phyloP scores from a whole-genome alignment of 768 basidiomycete species.

The Hortiboletus campestris region DNA sequence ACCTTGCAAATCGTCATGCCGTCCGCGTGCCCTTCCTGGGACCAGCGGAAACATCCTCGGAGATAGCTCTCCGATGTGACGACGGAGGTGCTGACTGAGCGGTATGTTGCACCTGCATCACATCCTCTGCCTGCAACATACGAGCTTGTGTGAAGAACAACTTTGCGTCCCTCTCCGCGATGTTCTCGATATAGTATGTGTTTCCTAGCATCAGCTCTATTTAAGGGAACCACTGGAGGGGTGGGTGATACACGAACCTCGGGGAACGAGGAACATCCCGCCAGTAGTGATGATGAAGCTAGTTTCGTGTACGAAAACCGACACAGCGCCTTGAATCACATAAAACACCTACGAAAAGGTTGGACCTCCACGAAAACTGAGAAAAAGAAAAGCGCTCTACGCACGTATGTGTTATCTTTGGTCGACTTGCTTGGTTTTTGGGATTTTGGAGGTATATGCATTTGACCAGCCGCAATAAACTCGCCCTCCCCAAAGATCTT shows the following conservation, averaged over 20 bases:
- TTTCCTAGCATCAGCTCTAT: slow-evolving; percentile 56
- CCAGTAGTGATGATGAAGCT: slow-evolving; percentile 77
- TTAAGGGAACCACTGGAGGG: background rate
- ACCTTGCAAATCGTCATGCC: slow-evolving; percentile 2
- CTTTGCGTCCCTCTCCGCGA: slow-evolving; percentile 71
- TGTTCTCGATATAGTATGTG: slow-evolving; percentile 87
- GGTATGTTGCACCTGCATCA: slow-evolving; percentile 20
- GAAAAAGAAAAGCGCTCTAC: slow-evolving; percentile 28
- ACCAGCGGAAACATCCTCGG: slow-evolving; percentile 20
- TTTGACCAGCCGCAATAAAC: slow-evolving; percentile 87
- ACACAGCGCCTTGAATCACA: slow-evolving; percentile 86
- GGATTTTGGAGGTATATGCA: slow-evolving; percentile 75
- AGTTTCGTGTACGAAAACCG: slow-evolving; percentile 78
- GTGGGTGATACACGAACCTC: slow-evolving; percentile 53
- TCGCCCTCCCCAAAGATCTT: slow-evolving; percentile 90
- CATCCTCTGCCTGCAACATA: slow-evolving; percentile 39
- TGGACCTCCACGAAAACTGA: background rate
- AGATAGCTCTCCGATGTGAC: slow-evolving; percentile 28
- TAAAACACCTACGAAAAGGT: slow-evolving; percentile 56
- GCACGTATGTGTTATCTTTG: slow-evolving; percentile 91
- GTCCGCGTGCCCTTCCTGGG: slow-evolving; percentile 18
- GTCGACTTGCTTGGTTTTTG: slow-evolving; percentile 85
- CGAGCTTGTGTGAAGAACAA: slow-evolving; percentile 93
- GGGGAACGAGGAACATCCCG: slow-evolving; percentile 86
- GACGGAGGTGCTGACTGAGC: slow-evolving; percentile 31